phyloP scores from a whole-genome alignment of 2,329 filamentous ascomycete genomes.

The Diaporthe vexans region DNA sequence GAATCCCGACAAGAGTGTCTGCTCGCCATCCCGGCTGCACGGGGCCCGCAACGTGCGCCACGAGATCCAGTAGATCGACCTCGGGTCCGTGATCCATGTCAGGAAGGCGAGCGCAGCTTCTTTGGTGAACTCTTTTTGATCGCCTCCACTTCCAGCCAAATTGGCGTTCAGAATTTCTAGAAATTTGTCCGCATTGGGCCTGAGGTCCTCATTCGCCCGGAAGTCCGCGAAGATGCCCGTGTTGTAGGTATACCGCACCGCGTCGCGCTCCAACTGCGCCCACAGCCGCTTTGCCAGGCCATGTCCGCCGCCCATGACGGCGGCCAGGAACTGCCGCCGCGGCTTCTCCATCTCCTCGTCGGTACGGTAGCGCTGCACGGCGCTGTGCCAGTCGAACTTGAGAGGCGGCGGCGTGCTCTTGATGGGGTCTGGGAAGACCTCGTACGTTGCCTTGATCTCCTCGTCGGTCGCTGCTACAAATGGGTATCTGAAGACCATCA shows the following conservation, averaged over 20 bases:
- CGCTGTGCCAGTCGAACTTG: neutral
- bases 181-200: neutral
- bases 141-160: no score
- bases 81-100: neutral
- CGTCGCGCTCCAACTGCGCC: neutral
- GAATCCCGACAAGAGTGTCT: neutral
- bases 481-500: neutral
- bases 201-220: neutral
- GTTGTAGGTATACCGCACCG: neutral
- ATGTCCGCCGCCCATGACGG: neutral
- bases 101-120: neutral
- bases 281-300: neutral
- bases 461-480: neutral
- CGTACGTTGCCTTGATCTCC: neutral
- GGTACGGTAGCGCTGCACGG: neutral
- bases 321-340: slow-evolving; percentile 7
- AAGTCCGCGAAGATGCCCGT: neutral
- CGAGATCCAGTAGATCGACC: neutral
- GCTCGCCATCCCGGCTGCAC: neutral
- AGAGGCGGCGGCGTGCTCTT: neutral
- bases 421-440: neutral
- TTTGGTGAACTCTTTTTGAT: no score
- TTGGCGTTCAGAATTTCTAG: neutral
- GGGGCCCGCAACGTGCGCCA: neutral
- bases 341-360: neutral